Conservation (phyloP, 2,329 filamentous ascomycete species). For the Truncatella angustata region DNA sequence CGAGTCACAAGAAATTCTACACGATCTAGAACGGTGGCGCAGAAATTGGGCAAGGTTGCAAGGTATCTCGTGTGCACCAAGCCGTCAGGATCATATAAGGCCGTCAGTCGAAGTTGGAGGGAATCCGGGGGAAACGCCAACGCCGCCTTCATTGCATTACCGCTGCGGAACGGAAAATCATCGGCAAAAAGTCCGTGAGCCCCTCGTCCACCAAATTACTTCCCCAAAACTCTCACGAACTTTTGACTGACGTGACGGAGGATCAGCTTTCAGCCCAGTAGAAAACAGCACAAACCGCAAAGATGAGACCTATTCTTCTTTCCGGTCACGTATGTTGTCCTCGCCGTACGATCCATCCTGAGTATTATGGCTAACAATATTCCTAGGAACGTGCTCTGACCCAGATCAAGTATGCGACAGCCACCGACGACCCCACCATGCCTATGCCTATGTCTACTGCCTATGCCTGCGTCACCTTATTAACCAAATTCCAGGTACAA, state of each 20-base stretch:
- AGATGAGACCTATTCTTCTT: slow-evolving; percentile 94
- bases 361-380: slow-evolving; percentile 15
- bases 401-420: slow-evolving; percentile 72
- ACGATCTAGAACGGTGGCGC: background rate
- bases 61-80: no score
- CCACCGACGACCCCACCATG: slow-evolving; percentile 10
- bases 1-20: background rate
- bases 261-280: slow-evolving; percentile 2
- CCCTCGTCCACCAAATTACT: slow-evolving; percentile 9
- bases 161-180: background rate
- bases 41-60: no score
- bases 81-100: no score
- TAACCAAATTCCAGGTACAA: slow-evolving; percentile 62
- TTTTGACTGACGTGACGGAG: slow-evolving; percentile 8
- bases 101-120: no score
- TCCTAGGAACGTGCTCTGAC: slow-evolving; percentile 83
- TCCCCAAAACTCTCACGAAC: slow-evolving; percentile 6
- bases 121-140: background rate
- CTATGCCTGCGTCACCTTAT: slow-evolving; percentile 13
- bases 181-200: slow-evolving; percentile 7
- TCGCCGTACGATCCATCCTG: background rate
- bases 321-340: slow-evolving; percentile 71
- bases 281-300: slow-evolving; percentile 39
- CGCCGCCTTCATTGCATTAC: background rate
- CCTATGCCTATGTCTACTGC: no score